These are phyloP conservation scores for Atalantia buxifolia DNA, from an alignment of 345 rosid genomes.

Conservation along the genomic window DNA sequence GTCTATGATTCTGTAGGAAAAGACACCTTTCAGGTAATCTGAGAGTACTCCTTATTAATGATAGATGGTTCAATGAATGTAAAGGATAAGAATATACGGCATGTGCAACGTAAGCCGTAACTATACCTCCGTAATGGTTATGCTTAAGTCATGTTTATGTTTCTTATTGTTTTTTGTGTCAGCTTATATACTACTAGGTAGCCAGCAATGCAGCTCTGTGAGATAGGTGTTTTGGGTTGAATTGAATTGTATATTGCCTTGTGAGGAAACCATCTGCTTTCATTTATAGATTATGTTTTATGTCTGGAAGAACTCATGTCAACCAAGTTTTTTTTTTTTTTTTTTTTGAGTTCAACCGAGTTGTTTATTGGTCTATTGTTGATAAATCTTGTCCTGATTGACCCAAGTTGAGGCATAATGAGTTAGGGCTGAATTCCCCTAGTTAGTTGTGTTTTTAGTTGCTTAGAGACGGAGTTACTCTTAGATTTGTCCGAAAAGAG, in stretches of 20 bases:
- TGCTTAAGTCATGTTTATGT: background rate
- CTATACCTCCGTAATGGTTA: background rate
- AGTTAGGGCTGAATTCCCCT: background rate
- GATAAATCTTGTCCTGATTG: background rate
- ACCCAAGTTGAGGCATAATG: background rate
- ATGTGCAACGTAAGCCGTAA: background rate
- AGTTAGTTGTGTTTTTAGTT: background rate
- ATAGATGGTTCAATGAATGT: background rate
- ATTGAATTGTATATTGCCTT: background rate
- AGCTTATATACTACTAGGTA: background rate
- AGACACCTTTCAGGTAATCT: constrained; percentile 74
- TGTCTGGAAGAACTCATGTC: background rate
- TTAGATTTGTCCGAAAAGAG: background rate
- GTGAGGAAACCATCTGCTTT: background rate
- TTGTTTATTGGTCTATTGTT: background rate
- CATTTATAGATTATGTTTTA: background rate
- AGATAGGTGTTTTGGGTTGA: background rate
- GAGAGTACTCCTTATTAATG: background rate
- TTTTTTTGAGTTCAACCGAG: too few relatives aligned
- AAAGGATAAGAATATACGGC: background rate
- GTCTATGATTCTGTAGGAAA: constrained; percentile 94
- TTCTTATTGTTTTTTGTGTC: background rate
- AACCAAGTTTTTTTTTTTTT: too few relatives aligned
- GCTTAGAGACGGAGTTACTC: background rate
- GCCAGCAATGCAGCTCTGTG: background rate